Conservation (phyloP, 225 moss, liverwort and hornwort genomes). For the Physcomitrium patens region DNA sequence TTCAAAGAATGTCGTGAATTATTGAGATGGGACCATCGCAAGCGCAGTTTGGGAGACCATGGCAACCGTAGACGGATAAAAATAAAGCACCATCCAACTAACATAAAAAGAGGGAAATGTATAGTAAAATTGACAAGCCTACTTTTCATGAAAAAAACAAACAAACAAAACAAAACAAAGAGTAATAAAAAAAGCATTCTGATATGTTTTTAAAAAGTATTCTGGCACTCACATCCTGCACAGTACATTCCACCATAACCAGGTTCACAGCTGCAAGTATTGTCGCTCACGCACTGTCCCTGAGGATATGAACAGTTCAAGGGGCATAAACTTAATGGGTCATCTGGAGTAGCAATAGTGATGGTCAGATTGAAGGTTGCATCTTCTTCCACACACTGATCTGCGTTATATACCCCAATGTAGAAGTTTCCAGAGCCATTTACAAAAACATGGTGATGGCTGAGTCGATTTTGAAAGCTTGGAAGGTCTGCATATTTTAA, state of each 20-base stretch:
- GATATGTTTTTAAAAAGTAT: neutral
- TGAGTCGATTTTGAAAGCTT: constrained; percentile 45
- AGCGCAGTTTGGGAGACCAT: neutral
- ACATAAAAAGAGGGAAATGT: neutral
- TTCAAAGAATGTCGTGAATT: neutral
- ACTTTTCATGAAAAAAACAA: neutral
- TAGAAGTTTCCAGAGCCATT: constrained; percentile 37
- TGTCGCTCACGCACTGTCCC: constrained; percentile 36
- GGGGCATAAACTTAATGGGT: constrained; percentile 34
- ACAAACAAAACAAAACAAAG: neutral
- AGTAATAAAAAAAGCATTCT: no score
- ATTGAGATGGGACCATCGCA: neutral
- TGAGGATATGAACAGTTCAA: constrained; percentile 45
- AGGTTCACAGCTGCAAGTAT: constrained; percentile 34
- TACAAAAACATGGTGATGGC: constrained; percentile 33
- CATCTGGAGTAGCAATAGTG: constrained; percentile 28
- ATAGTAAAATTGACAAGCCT: neutral
- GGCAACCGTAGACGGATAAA: neutral
- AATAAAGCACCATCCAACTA: neutral
- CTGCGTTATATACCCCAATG: constrained; percentile 41
- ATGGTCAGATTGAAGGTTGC: constrained; percentile 39
- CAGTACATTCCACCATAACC: constrained; percentile 41
- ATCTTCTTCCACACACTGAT: constrained; percentile 37
- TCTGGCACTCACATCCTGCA: constrained; percentile 39
- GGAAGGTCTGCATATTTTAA: constrained; percentile 34